A percentile compares a stretch with the other conserved stretches of the same genome.
phyloP scores from a whole-genome alignment of 495 filamentous ascomycete species.

The Aspergillus conjunctus region DNA sequence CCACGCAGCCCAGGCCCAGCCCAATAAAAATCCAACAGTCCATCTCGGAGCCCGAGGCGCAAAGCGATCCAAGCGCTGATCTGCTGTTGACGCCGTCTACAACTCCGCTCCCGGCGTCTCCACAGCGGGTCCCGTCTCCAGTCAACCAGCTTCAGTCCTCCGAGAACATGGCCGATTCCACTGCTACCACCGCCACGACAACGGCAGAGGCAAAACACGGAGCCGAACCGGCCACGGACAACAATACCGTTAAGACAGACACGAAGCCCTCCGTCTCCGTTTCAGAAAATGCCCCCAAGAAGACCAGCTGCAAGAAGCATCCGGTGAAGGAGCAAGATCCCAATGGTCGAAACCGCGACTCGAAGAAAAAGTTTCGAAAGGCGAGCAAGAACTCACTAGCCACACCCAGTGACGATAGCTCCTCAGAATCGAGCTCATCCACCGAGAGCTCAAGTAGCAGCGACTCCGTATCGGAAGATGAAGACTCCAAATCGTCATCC shows the following conservation, averaged over 20 bases:
- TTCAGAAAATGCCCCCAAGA: slow-evolving; percentile 31
- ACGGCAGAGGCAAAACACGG: slow-evolving; percentile 33
- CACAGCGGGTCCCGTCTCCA: slow-evolving; percentile 24
- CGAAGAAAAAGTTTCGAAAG: slow-evolving; percentile 40
- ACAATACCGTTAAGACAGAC: slow-evolving; percentile 34
- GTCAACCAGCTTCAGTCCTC: slow-evolving; percentile 8
- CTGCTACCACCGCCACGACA: slow-evolving; percentile 18
- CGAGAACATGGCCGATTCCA: slow-evolving; percentile 35
- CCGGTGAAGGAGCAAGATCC: slow-evolving; percentile 31
- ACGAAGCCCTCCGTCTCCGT: slow-evolving; percentile 26
- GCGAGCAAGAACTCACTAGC: slow-evolving; percentile 32
- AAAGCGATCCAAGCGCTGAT: slow-evolving; percentile 21
- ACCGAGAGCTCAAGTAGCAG: slow-evolving; percentile 24
- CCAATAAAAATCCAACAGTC: slow-evolving; percentile 13
- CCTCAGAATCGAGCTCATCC: slow-evolving; percentile 27
- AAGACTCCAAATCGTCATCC: slow-evolving; percentile 32
- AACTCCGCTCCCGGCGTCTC: slow-evolving; percentile 25
- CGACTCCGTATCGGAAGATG: slow-evolving; percentile 31
- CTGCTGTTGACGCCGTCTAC: slow-evolving; percentile 15
- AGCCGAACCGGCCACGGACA: slow-evolving; percentile 32
- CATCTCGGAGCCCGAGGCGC: slow-evolving; percentile 11
- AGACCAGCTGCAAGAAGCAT: slow-evolving; percentile 43
- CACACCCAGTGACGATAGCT: slow-evolving; percentile 29
- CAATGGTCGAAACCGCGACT: slow-evolving; percentile 22
- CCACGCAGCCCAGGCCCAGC: neutral